A percentile compares a stretch with the other conserved stretches of the same genome.
Evolutionary conservation across 345 rosid species (phyloP).

Genomic region (Camelina laxa): DNA sequence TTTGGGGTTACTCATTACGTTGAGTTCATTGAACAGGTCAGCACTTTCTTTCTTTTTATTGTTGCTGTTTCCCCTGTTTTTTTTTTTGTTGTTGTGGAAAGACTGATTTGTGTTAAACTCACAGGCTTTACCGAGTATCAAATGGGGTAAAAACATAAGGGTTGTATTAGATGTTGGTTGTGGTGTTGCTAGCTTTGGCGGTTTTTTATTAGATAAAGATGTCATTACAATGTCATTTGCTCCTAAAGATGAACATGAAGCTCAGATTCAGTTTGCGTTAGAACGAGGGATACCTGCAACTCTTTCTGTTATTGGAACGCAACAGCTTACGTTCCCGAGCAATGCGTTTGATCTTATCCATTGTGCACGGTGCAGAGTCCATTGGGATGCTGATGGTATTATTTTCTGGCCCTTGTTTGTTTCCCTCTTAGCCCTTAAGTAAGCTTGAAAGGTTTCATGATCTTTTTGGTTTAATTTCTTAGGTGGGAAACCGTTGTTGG

Average conservation of each 20-base stretch:
- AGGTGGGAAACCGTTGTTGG: constrained; percentile 95
- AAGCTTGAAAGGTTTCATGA: constrained; percentile 19
- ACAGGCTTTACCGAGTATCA: constrained; percentile 69
- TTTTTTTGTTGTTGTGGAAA: not conserved
- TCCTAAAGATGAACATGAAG: constrained; percentile 98
- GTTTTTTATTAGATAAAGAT: constrained; percentile 71
- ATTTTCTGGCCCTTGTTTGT: not conserved
- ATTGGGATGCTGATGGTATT: constrained; percentile 92
- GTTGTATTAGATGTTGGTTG: constrained; percentile 90
- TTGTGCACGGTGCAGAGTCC: constrained; percentile 96
- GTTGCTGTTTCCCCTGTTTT: not conserved
- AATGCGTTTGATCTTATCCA: constrained; percentile 82
- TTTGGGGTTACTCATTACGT: constrained; percentile 75
- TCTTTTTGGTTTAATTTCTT: constrained; percentile 2
- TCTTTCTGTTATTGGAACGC: constrained; percentile 86
- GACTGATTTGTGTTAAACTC: not conserved
- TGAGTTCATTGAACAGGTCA: constrained; percentile 68
- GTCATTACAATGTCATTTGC: constrained; percentile 94
- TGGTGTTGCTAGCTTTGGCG: constrained; percentile 96
- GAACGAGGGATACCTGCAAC: constrained; percentile 96
- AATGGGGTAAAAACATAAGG: constrained; percentile 74
- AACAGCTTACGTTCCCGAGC: constrained; percentile 69
- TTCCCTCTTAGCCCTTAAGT: not conserved
- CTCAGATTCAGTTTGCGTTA: constrained; percentile 95
- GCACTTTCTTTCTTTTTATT: not conserved